Evolutionary conservation across 306 rosid genomes (phyloP), one percentile per base, ranked within the genome.

Genomic region (Glycine soja): DNA sequence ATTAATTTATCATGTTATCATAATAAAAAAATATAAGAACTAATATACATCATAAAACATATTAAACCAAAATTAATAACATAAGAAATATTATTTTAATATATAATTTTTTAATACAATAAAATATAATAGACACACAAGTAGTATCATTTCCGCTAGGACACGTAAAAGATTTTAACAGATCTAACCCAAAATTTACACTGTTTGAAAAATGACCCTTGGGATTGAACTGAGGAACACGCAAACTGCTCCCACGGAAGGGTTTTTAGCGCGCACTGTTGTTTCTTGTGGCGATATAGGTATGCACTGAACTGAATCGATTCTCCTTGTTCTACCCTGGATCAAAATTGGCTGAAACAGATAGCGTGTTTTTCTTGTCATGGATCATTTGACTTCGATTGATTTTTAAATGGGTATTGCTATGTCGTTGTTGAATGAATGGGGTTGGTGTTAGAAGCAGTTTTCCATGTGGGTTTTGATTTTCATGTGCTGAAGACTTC

Each of bases 381-480:
- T 32, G 47, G 32, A 50, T 52, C 4, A 67, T 15, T 43, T 43
- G 14, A 36, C 34, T 72, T 52, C 11, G 19, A 6, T 64, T 36
- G 63, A 14, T 72, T 72, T 6, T 32, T 34, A 30, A 40, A 51
- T 72, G 19, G 63, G 30, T n/a, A 53, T 52, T 36, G 46, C 30
- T 34, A 7, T 32, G 15, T 51, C 46, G 40, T 13, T 71, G 76
- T n/a, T 71, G 47, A 50, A 51, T 71, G 62, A 71, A 70, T 12
- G 58, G 3, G 7, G 38, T 24, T 48, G 11, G 51, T 50, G 24
- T 8, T 71, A 71, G 61, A 40, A 14, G 51, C 32, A 7, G n/a
- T 38, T 36, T 40, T 40, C 30, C 61, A 24, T 70, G 18, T 70
- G 18, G 16, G 24, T 65, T 40, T 40, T 65, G 51, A 0, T 3